Evolutionary conservation across 768 basidiomycete genomes (phyloP), one percentile per base, ranked within the genome.

Genomic region (Xerocomellus amylosporus): DNA sequence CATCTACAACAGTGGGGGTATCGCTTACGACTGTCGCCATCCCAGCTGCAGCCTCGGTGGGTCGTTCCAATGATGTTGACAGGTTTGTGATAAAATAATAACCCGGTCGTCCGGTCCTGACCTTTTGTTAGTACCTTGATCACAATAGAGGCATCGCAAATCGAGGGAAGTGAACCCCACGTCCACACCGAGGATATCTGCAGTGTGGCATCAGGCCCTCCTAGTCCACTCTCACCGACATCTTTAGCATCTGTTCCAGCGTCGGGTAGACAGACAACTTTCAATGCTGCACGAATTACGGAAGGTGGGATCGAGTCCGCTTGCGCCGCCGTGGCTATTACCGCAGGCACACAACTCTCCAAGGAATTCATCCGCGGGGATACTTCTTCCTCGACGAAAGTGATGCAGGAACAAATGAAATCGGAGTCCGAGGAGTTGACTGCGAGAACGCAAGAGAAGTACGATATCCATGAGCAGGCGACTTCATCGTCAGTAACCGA

Each of bases 401-500:
- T 24, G 44, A 46, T 1, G 10, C 43, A 19, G 24, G 44, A 43
- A 6, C 14, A 43, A 26, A 38, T 4, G 17, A 9, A 26, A 26
- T 22, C 14, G 3, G 38, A 39, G 10, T 48, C 37, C 2, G 24
- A 40, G 30, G 48, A 43, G 5, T 41, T 13, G 26, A 38, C 8
- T 19, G 19, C 15, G 15, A 33, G 28, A 19, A 26, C 5, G 10
- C 46, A 42, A 10, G 38, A 31, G 12, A 12, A 26, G 34, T 8
- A 14, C 20, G 41, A 52, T 41, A 22, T 17, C 5, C 36, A 26
- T 30, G 40, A 45, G 28, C 39, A 53, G 40, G 41, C 7, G 14
- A 33, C 4, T 0, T 28, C 24, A n/a, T 45, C 48, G 62, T 63
- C n/a, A 44, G 62, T 49, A 6, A 38, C 12, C 17, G 12, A n/a